Percentiles rank a stretch among this genome's conserved stretches.
phyloP scores from a whole-genome alignment of 345 rosid species.

The Brassica incana region DNA sequence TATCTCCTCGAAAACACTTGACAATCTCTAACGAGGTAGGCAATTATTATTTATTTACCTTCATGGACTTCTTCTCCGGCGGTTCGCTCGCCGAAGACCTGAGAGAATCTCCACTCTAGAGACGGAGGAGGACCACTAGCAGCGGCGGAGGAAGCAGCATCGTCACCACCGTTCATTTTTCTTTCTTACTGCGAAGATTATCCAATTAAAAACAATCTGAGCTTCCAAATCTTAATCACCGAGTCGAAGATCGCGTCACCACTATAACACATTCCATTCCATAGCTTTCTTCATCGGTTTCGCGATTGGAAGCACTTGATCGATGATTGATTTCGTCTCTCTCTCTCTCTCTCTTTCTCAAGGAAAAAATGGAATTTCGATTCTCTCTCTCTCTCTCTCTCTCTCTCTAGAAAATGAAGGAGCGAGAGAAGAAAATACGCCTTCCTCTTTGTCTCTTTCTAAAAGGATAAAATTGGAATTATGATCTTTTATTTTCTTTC shows the following conservation, averaged over 20 bases:
- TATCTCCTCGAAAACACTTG: neutral
- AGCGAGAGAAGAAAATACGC: constrained; percentile 40
- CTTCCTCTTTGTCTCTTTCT: constrained; percentile 9
- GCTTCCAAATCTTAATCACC: constrained; percentile 39
- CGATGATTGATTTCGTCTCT: constrained; percentile 30
- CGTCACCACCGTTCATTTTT: constrained; percentile 65
- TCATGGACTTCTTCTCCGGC: constrained; percentile 94
- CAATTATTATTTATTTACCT: constrained; percentile 41
- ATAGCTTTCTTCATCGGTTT: constrained; percentile 25
- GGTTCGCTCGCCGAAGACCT: constrained; percentile 90
- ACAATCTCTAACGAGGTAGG: neutral
- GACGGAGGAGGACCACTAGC: constrained; percentile 49
- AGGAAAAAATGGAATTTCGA: constrained; percentile 26
- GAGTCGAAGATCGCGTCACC: constrained; percentile 49
- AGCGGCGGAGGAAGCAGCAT: constrained; percentile 38
- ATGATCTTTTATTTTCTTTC: neutral
- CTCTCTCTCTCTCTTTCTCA: constrained; percentile 24
- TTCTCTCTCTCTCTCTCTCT: constrained; percentile 19
- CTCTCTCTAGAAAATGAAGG: constrained; percentile 37
- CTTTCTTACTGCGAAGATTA: constrained; percentile 9
- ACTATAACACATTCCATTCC: constrained; percentile 39
- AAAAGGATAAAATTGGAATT: constrained; percentile 41
- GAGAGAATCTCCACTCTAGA: constrained; percentile 90
- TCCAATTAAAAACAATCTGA: constrained; percentile 16
- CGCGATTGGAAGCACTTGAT: constrained; percentile 37